Base-by-base conservation (phyloP, 2,329 filamentous ascomycete species). In the Penicillium sp. region DNA sequence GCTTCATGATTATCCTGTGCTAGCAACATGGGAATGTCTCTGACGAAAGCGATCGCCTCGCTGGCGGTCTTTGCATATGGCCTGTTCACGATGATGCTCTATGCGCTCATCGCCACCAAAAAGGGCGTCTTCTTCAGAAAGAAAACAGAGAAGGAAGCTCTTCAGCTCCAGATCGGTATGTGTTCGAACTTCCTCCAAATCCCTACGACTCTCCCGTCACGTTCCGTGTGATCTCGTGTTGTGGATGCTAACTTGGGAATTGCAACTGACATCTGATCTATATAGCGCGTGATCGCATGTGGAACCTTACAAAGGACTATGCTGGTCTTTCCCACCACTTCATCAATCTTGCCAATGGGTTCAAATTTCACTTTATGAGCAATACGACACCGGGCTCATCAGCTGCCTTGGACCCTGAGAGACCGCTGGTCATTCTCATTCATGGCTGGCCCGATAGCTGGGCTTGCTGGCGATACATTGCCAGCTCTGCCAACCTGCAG, bases 391-490 rank as follows among this genome's bases (percentile, higher is more conserved):
- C 58, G 3, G 50, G 55, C 37, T 54, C 67, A 65, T 46, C 33
- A 12, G 54, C 49, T 17, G 55, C 32, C 15, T 48, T 49, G 59
- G 54, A 40, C 20, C 44, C 53, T 18, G 53, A 57, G 9, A 73
- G 67, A 45, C 71, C 73, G 1, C 64, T 84, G 13, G 72, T 81
- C 20, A 74, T 84, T 33, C 80, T 84, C 58, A 68, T 84, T 15
- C 82, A 85, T 64, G 82, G 83, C 30, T 85, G 84, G 52, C 83
- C 83, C 6, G 82, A 85, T 59, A 83, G 80, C 49, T 83, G 75
- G 67, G 72, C 77, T 9, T 67, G 84, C 45, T 85, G 81, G 80
- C 74, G 75, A 39, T 69, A 77, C 44, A 65, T 82, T 20, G 66
- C 84, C 17, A 65, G 66, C 32, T 77, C 75, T 0, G 52, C 70